Percentiles rank a stretch among this genome's conserved stretches.
phyloP scores from a whole-genome alignment of 2,329 filamentous ascomycete genomes.

The Monilinia fructigena region DNA sequence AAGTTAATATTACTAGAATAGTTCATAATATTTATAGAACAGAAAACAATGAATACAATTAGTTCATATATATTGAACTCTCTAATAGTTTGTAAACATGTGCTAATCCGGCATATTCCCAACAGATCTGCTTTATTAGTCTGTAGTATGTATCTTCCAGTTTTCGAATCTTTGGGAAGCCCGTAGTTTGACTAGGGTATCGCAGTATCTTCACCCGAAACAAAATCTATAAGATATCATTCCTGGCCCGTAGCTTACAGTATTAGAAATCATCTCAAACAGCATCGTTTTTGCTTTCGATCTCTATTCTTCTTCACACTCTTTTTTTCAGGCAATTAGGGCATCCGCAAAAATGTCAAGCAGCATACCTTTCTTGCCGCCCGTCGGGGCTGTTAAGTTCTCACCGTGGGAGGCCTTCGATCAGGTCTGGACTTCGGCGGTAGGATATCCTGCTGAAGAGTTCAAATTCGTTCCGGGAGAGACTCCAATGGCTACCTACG shows the following conservation, averaged over 20 bases:
- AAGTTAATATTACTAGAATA: too few relatives aligned
- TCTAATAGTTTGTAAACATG: too few relatives aligned
- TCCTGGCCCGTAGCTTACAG: background rate
- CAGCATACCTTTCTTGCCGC: conserved; percentile 19
- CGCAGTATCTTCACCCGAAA: background rate
- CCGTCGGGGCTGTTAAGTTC: conserved; percentile 27
- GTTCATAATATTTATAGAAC: too few relatives aligned
- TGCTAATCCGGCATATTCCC: too few relatives aligned
- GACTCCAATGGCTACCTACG: conserved; percentile 90
- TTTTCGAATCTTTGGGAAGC: background rate
- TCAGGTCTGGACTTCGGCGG: conserved; percentile 72
- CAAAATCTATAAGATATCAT: conserved; percentile 18
- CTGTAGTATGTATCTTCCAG: background rate
- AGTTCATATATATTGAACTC: too few relatives aligned
- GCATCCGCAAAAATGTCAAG: conserved; percentile 27
- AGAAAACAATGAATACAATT: too few relatives aligned
- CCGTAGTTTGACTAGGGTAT: background rate
- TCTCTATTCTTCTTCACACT: background rate
- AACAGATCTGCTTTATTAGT: background rate
- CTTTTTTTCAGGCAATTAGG: background rate
- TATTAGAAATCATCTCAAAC: background rate
- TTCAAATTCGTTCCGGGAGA: conserved; percentile 79
- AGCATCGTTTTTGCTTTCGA: background rate
- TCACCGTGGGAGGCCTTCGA: conserved; percentile 83
- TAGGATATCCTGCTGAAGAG: conserved; percentile 80